A percentile compares a stretch with the other conserved stretches of the same genome.
Conservation (phyloP, 495 filamentous ascomycete genomes). For the Penicillium herquei region DNA sequence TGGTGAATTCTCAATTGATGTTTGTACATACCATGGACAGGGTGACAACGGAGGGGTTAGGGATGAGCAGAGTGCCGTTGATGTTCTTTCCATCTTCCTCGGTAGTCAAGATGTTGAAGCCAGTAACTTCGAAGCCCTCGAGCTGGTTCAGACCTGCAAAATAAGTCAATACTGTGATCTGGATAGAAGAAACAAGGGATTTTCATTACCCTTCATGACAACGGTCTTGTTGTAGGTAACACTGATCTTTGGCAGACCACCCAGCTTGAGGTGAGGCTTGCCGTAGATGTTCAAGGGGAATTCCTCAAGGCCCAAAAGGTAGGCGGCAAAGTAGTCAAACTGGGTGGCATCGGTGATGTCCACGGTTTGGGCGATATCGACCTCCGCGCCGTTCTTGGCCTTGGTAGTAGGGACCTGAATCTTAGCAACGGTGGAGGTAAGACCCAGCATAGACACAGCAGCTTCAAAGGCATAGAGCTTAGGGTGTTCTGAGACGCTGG, state of each 20-base stretch:
- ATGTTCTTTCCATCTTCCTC: slow-evolving; percentile 57
- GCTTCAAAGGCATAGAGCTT: slow-evolving; percentile 56
- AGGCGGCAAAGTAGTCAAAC: slow-evolving; percentile 55
- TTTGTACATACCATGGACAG: slow-evolving; percentile 54
- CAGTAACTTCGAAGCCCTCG: slow-evolving; percentile 55
- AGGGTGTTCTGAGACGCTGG: slow-evolving; percentile 50
- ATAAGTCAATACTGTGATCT: neutral
- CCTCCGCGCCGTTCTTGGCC: slow-evolving; percentile 51
- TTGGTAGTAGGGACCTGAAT: slow-evolving; percentile 55
- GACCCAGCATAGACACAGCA: slow-evolving; percentile 51
- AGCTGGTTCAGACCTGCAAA: slow-evolving; percentile 57
- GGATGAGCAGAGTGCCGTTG: slow-evolving; percentile 61
- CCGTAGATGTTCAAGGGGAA: slow-evolving; percentile 59
- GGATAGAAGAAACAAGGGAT: neutral
- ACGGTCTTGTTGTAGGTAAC: slow-evolving; percentile 57
- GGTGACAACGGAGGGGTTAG: slow-evolving; percentile 67
- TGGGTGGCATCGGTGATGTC: slow-evolving; percentile 51
- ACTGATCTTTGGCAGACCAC: slow-evolving; percentile 43
- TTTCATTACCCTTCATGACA: slow-evolving; percentile 51
- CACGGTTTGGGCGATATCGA: slow-evolving; percentile 54
- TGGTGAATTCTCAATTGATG: neutral
- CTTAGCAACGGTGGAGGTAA: slow-evolving; percentile 52
- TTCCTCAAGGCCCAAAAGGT: slow-evolving; percentile 55
- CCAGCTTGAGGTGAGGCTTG: slow-evolving; percentile 51
- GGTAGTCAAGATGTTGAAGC: slow-evolving; percentile 46